Base-by-base conservation (phyloP, 345 rosid genomes). In the Ceriops tagal region DNA sequence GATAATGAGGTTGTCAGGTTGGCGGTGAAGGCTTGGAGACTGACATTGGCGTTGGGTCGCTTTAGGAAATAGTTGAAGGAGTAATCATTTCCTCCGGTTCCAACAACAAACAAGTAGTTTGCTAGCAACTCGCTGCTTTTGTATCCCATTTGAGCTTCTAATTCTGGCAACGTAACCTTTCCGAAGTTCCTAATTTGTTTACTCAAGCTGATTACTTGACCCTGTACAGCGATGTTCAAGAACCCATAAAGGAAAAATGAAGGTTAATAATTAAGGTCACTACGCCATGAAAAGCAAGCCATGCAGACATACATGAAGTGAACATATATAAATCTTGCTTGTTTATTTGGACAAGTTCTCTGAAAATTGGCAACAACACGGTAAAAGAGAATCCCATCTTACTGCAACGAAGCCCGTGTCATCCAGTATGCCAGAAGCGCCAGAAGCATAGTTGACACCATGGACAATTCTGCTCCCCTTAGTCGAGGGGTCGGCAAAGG, bases 61-160 rank as follows among this genome's bases (percentile, higher is more conserved):
- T 52, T 53, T 8, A 73, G 74, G 71, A 85, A 88, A 80, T 80
- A 88, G 77, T 88, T 85, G 79, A 85, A 77, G 4, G 88, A 71
- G 79, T 83, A 85, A 75, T 88, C 93, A 62, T 88, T 88, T 52
- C 93, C 88, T 28, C 93, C 93, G 0, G 71, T 70, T 28, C 90
- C 90, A 57, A 88, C 77, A 1, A 84, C 69, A 56, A 88, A 84
- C 64, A 88, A 28, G 75, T 81, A 85, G 7, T 74, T 62, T 3
- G 55, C 18, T 0, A 87, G 79, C 6, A 61, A 55, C 9, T 75
- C 66, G 19, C 2, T 11, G 6, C 73, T 66, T 9, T 27, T 30
- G 56, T 57, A 35, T 0, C 84, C 82, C 66, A 69, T 1, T 55
- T 76, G 62, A 1, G 58, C 53, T 68, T 78, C 76, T 28, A 88